Evolutionary conservation across 1,284 basidiomycete species (phyloP).

Genomic region (Anthracocystis setariae): DNA sequence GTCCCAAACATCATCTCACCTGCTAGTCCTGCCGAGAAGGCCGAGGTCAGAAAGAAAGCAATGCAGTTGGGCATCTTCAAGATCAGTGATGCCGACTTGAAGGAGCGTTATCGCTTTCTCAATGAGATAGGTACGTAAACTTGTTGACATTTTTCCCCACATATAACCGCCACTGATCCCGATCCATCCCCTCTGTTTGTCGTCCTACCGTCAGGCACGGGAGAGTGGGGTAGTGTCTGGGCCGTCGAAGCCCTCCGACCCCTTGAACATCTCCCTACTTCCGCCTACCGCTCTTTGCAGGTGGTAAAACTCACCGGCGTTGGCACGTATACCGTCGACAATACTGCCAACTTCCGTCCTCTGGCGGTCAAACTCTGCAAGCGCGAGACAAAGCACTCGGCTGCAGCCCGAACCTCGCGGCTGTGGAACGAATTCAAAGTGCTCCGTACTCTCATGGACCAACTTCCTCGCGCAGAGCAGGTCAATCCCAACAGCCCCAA

Average conservation of each 20-base stretch:
- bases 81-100: conserved; percentile 44
- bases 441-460: conserved; percentile 42
- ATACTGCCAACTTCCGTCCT: conserved; percentile 28
- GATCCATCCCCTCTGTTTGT: background rate
- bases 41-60: conserved; percentile 26
- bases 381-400: conserved; percentile 39
- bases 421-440: conserved; percentile 63
- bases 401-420: conserved; percentile 43
- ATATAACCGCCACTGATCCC: too few species aligned
- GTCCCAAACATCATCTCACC: background rate
- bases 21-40: conserved; percentile 2
- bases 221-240: conserved; percentile 54
- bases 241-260: conserved; percentile 27
- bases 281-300: conserved; percentile 30
- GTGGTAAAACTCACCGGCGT: conserved; percentile 32
- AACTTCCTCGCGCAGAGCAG: conserved; percentile 33
- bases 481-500: conserved; percentile 37
- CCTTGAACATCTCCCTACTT: conserved; percentile 35
- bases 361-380: conserved; percentile 55
- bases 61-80: conserved; percentile 52
- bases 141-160: too few species aligned
- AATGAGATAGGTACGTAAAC: conserved; percentile 42
- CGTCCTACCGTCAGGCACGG: conserved; percentile 19
- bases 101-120: conserved; percentile 44
- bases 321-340: conserved; percentile 34